Evolutionary conservation across 2,329 filamentous ascomycete species (phyloP).

Genomic region (Helotiales sp.): DNA sequence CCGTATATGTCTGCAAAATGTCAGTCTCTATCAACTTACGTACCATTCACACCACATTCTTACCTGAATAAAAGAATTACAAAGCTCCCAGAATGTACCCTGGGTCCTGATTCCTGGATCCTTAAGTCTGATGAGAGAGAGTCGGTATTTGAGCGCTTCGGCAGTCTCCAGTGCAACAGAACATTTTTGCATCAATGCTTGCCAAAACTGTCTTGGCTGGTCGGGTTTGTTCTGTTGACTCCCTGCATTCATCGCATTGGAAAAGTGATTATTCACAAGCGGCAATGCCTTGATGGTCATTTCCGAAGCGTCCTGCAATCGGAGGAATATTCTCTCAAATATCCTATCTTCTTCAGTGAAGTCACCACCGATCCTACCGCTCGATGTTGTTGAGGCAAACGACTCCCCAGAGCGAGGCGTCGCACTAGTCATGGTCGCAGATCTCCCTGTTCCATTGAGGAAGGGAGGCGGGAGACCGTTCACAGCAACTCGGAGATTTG

Average conservation of each 20-base stretch:
- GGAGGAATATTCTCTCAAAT: conserved; percentile 83
- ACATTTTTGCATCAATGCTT: conserved; percentile 72
- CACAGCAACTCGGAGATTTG: conserved; percentile 58
- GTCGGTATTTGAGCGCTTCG: conserved; percentile 71
- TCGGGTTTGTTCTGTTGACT: conserved; percentile 64
- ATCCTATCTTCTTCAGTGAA: conserved; percentile 77
- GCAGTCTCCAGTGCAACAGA: conserved; percentile 73
- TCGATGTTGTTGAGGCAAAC: conserved; percentile 57
- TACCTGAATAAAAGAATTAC: conserved; percentile 71
- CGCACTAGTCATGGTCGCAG: conserved; percentile 53
- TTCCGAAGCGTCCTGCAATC: conserved; percentile 74
- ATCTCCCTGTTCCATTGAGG: conserved; percentile 55
- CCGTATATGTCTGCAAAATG: conserved; percentile 62
- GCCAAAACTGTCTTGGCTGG: conserved; percentile 69
- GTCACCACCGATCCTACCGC: conserved; percentile 52
- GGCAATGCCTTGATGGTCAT: conserved; percentile 75
- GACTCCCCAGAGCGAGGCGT: conserved; percentile 86
- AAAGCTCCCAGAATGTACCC: conserved; percentile 68
- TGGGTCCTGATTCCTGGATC: conserved; percentile 76
- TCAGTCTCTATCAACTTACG: conserved; percentile 36
- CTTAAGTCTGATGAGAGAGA: conserved; percentile 82
- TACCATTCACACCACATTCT: conserved; percentile 7
- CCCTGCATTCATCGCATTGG: conserved; percentile 65
- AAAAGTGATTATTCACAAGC: conserved; percentile 69
- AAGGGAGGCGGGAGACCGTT: conserved; percentile 56